These are phyloP conservation scores for Zasmidium cellare DNA, from an alignment of 2,329 filamentous ascomycete species.

Conservation along the genomic window DNA sequence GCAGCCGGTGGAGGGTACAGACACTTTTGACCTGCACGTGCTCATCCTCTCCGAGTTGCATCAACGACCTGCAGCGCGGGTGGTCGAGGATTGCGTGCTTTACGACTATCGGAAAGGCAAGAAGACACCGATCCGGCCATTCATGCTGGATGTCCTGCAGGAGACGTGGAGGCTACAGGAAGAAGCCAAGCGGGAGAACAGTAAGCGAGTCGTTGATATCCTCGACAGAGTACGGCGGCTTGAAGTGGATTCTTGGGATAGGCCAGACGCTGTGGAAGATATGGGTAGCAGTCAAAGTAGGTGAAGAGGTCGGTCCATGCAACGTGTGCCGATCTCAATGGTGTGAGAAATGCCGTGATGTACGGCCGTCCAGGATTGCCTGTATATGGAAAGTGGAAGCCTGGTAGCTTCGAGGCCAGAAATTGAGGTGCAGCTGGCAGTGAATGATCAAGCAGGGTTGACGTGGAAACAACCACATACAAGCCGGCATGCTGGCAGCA, in stretches of 20 bases:
- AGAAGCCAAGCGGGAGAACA: conserved; percentile 55
- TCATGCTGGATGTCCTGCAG: conserved; percentile 62
- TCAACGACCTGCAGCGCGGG: conserved; percentile 70
- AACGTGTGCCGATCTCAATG: neutral
- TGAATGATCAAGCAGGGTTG: too few relatives aligned
- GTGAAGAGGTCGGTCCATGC: neutral
- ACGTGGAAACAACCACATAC: conserved; percentile 1
- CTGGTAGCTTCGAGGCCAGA: neutral
- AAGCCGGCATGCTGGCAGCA: neutral
- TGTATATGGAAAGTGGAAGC: neutral
- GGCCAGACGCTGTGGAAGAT: conserved; percentile 65
- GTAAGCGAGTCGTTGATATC: conserved; percentile 56
- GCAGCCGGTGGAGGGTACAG: conserved; percentile 50
- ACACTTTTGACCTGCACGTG: conserved; percentile 61
- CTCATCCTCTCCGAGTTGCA: conserved; percentile 74
- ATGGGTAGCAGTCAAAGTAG: conserved; percentile 15
- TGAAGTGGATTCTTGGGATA: conserved; percentile 74
- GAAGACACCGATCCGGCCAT: conserved; percentile 60
- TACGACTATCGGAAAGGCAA: conserved; percentile 68
- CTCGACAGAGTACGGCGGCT: conserved; percentile 60
- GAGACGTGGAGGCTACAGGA: conserved; percentile 64
- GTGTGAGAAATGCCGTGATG: neutral
- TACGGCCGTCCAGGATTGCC: neutral
- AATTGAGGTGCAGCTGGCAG: neutral
- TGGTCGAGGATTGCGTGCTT: conserved; percentile 74